Base-by-base conservation (phyloP, 106 monocot genomes). In the Amphibolis antarctica region DNA sequence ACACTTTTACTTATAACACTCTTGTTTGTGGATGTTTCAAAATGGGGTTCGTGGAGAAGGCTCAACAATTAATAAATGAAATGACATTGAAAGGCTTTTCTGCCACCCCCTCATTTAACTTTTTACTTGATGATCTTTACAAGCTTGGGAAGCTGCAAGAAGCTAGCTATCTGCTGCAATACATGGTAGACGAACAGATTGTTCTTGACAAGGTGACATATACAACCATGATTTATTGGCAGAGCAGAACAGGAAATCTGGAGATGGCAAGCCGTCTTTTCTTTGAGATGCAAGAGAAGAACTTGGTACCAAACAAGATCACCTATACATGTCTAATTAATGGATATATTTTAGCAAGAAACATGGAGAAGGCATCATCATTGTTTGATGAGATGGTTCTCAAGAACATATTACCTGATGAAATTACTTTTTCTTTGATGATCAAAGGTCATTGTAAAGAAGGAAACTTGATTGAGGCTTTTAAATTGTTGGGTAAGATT, bases 11-110 rank as follows among this genome's bases (percentile, higher is more conserved):
- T 10, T 88, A 81, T 55, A 79, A 62, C 72, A 55, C 52, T 28
- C 88, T 88, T 29, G 63, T 88, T 42, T 54, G 44, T 64, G 85
- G 92, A 19, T 88, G 82, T 66, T 85, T 69, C 61, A 82, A 69
- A 66, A 48, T 30, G 17, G 88, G 92, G 36, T 58, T 75, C 28
- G 21, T 85, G 45, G 74, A 82, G 48, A 82, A 65, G 53, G 88
- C 83, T 56, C 9, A 76, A 46, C 67, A 71, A 9, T 67, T 85
- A 50, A 67, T 82, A 52, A 44, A 74, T 27, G 85, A 80, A 68
- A 80, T 80, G 82, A 36, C 71, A 55, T 36, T 9, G 12, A 82
- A 76, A 66, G 85, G 82, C 7, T 62, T 82, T 46, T 73, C 73
- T 22, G 70, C 59, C 45, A 58, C 70, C 23, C 61, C 67, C 28